Conservation (phyloP, 441 rosid species). For the Populus hybrid region DNA sequence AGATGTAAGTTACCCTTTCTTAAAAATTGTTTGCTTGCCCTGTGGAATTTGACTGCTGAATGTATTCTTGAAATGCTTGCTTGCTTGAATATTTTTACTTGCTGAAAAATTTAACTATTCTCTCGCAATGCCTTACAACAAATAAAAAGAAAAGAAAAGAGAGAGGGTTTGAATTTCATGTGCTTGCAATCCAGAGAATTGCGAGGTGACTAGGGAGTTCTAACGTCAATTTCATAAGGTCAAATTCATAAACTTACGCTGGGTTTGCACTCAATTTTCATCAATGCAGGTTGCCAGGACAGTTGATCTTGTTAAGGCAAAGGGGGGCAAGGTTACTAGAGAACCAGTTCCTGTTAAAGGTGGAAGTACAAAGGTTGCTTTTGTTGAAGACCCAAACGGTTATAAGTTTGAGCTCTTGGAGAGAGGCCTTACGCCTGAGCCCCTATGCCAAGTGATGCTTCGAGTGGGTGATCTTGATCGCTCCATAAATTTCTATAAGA, state of each 20-base stretch:
- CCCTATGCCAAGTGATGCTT: conserved; percentile 92
- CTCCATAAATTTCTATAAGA: conserved; percentile 71
- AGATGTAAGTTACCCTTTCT: conserved; percentile 54
- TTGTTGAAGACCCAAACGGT: conserved; percentile 85
- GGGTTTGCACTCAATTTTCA: background rate
- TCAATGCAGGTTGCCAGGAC: conserved; percentile 42
- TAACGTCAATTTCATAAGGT: background rate
- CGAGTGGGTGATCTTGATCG: conserved; percentile 90
- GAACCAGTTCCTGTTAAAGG: conserved; percentile 84
- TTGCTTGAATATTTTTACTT: background rate
- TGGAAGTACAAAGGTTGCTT: conserved; percentile 59
- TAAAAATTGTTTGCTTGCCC: background rate
- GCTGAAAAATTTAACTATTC: background rate
- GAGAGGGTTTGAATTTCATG: background rate
- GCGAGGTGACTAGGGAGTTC: background rate
- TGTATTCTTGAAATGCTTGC: background rate
- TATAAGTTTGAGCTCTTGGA: conserved; percentile 82
- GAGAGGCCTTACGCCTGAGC: conserved; percentile 78
- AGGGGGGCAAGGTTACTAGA: conserved; percentile 50
- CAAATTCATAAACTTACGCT: background rate
- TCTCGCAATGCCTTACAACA: background rate
- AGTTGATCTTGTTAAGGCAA: conserved; percentile 58
- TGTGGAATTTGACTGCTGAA: background rate
- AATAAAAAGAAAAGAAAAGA: no score
- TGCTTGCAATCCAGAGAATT: background rate